phyloP scores from a whole-genome alignment of 192 early-diverging fungal species.

The Coemansia sp. region DNA sequence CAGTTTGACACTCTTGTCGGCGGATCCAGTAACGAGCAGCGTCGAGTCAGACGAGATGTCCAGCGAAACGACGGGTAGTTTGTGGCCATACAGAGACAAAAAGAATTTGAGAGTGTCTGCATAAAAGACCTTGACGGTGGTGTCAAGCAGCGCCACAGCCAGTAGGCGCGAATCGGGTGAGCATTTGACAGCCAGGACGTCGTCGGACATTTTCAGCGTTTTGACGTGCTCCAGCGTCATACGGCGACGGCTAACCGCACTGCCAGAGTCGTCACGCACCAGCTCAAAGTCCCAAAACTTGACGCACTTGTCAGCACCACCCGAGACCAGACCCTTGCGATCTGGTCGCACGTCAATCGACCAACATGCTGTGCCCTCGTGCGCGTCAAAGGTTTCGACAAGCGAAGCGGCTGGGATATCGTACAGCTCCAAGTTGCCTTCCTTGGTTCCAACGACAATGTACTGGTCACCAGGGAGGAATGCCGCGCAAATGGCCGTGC shows the following conservation, averaged over 20 bases:
- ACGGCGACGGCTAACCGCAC: slow-evolving; percentile 51
- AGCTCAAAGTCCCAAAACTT: slow-evolving; percentile 98
- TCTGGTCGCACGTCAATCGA: slow-evolving; percentile 86
- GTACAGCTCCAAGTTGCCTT: slow-evolving; percentile 87
- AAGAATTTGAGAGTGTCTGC: slow-evolving; percentile 96
- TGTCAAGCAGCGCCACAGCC: slow-evolving; percentile 90
- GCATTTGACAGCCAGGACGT: slow-evolving; percentile 83
- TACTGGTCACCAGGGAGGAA: slow-evolving; percentile 90
- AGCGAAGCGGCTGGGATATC: slow-evolving; percentile 84
- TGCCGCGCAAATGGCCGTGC: slow-evolving; percentile 88
- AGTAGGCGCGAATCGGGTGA: slow-evolving; percentile 86
- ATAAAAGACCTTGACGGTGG: slow-evolving; percentile 97
- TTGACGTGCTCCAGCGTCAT: slow-evolving; percentile 84
- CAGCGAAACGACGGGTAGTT: slow-evolving; percentile 96
- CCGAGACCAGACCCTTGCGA: slow-evolving; percentile 85
- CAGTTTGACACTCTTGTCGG: slow-evolving; percentile 97
- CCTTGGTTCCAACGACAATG: slow-evolving; percentile 91
- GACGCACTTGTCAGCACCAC: slow-evolving; percentile 91
- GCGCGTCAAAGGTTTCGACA: slow-evolving; percentile 88
- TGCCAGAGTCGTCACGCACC: slow-evolving; percentile 54
- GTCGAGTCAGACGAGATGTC: slow-evolving; percentile 96
- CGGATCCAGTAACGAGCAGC: slow-evolving; percentile 90
- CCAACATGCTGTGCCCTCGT: slow-evolving; percentile 84
- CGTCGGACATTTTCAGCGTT: slow-evolving; percentile 94
- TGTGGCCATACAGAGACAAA: slow-evolving; percentile 96